phyloP scores from a whole-genome alignment of 768 basidiomycete species.

The Pluteus cervinus region DNA sequence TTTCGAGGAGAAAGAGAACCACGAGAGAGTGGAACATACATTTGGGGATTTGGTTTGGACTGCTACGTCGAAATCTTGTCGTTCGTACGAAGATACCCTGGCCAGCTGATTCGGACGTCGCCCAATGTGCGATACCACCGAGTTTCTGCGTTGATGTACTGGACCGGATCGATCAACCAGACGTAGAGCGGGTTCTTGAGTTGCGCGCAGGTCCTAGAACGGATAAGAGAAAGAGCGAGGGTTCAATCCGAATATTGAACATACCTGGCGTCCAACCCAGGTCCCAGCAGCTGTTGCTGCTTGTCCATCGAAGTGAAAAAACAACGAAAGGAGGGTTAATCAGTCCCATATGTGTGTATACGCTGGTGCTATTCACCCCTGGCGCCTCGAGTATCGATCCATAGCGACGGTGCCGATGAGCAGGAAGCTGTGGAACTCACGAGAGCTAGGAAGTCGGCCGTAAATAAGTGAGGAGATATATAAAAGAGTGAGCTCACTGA shows the following conservation, averaged over 20 bases:
- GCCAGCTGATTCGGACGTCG: slow-evolving; percentile 63
- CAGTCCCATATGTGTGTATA: slow-evolving; percentile 78
- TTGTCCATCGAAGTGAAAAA: slow-evolving; percentile 66
- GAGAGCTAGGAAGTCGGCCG: slow-evolving; percentile 43
- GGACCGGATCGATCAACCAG: too few species aligned
- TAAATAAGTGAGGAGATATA: too few species aligned
- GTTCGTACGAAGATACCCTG: slow-evolving; percentile 65
- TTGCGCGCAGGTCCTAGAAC: too few species aligned
- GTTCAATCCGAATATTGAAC: slow-evolving; percentile 10
- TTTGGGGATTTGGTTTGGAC: too few species aligned
- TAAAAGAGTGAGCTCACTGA: too few species aligned
- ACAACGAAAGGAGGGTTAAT: slow-evolving; percentile 72
- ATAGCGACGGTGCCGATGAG: slow-evolving; percentile 73
- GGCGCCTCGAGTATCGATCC: slow-evolving; percentile 79
- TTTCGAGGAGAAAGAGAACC: too few species aligned
- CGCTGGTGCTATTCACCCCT: slow-evolving; percentile 71
- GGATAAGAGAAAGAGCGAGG: too few species aligned
- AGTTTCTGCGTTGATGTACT: slow-evolving; percentile 79
- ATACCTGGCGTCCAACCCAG: slow-evolving; percentile 76
- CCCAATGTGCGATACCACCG: slow-evolving; percentile 68
- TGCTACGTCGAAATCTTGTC: too few species aligned
- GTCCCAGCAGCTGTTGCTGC: slow-evolving; percentile 69
- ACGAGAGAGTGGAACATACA: too few species aligned
- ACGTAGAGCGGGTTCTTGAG: too few species aligned
- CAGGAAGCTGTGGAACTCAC: slow-evolving; percentile 82